These are phyloP conservation scores for Candida sphagnicola DNA, from an alignment of 805 yeast genomes.

Conservation along the genomic window DNA sequence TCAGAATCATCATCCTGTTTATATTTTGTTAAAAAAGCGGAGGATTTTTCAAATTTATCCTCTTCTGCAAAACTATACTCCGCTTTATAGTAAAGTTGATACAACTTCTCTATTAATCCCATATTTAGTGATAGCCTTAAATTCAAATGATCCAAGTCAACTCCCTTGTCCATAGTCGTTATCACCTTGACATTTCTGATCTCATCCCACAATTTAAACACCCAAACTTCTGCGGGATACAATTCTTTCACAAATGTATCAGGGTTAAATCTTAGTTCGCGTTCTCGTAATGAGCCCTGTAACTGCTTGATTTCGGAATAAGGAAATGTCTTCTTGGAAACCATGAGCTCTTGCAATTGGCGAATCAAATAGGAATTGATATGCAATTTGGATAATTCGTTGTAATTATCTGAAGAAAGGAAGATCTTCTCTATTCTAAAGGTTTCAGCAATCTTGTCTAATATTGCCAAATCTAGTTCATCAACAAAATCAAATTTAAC, in stretches of 20 bases:
- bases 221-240: constrained; percentile 21
- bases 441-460: constrained; percentile 17
- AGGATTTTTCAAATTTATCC: constrained; percentile 22
- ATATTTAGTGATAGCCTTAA: constrained; percentile 17
- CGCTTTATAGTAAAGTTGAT: constrained; percentile 16
- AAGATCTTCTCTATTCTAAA: constrained; percentile 22
- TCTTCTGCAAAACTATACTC: constrained; percentile 24
- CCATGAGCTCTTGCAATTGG: constrained; percentile 10
- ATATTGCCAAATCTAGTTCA: constrained; percentile 11
- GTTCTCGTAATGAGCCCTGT: constrained; percentile 16
- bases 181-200: constrained; percentile 12
- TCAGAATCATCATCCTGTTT: constrained; percentile 8
- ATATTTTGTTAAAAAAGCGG: constrained; percentile 16
- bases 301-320: constrained; percentile 22
- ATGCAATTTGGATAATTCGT: constrained; percentile 25
- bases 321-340: constrained; percentile 7
- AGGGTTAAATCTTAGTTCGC: constrained; percentile 16
- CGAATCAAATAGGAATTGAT: constrained; percentile 15
- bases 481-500: constrained; percentile 13
- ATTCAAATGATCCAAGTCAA: constrained; percentile 13
- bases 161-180: constrained; percentile 15
- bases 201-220: constrained; percentile 10
- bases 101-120: constrained; percentile 16
- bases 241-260: constrained; percentile 12
- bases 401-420: constrained; percentile 17